Conservation (phyloP, 2,329 filamentous ascomycete genomes). For the Fusarium sp. region DNA sequence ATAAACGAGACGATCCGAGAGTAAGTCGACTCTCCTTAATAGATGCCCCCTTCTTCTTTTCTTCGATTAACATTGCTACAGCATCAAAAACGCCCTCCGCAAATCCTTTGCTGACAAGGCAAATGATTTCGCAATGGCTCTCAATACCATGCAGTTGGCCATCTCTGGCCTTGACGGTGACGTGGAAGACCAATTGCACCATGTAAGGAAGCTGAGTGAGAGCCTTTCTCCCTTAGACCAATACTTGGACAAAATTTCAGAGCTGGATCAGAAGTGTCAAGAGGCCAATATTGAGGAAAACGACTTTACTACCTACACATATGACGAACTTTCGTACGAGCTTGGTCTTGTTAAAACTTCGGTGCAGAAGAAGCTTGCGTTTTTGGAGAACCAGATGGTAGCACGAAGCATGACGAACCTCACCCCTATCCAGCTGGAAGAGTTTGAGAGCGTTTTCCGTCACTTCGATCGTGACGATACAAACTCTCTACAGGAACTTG, state of each 20-base stretch:
- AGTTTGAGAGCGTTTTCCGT: slow-evolving; percentile 97
- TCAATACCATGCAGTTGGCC: slow-evolving; percentile 93
- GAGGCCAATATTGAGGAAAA: slow-evolving; percentile 99
- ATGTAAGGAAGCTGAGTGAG: slow-evolving; percentile 84
- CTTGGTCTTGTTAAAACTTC: slow-evolving; percentile 89
- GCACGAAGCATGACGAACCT: slow-evolving; percentile 98
- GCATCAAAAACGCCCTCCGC: slow-evolving; percentile 94
- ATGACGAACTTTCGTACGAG: slow-evolving; percentile 95
- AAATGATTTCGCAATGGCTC: slow-evolving; percentile 94
- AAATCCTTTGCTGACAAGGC: slow-evolving; percentile 97
- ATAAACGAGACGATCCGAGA: slow-evolving; percentile 99
- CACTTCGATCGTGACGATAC: slow-evolving; percentile 95
- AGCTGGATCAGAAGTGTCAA: slow-evolving; percentile 85
- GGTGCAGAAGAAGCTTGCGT: slow-evolving; percentile 94
- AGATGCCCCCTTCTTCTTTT: background rate
- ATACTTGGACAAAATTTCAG: slow-evolving; percentile 87
- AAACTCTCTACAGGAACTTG: slow-evolving; percentile 90
- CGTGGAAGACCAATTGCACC: slow-evolving; percentile 90
- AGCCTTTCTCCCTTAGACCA: slow-evolving; percentile 90
- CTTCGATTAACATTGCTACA: slow-evolving; percentile 49
- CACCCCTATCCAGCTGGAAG: slow-evolving; percentile 96
- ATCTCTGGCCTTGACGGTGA: slow-evolving; percentile 98
- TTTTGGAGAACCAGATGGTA: slow-evolving; percentile 98
- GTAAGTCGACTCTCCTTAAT: slow-evolving; percentile 56
- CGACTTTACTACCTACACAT: slow-evolving; percentile 99